A percentile compares a stretch with the other conserved stretches of the same genome.
Evolutionary conservation across 805 yeast genomes (phyloP).

Genomic region (Scheffersomyces stipitis): DNA sequence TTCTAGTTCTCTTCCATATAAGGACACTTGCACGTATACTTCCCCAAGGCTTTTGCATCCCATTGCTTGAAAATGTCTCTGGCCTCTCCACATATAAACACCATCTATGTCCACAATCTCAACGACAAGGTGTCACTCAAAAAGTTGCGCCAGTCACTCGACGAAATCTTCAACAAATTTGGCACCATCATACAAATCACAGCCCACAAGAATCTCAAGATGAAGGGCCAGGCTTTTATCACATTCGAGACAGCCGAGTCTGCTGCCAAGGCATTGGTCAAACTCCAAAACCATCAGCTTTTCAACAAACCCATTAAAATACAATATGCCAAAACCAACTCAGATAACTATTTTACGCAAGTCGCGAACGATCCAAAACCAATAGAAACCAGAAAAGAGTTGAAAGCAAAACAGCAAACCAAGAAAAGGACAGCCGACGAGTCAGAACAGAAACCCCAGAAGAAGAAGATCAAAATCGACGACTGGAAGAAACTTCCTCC

Average conservation of each 20-base stretch:
- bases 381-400: slow-evolving; percentile 20
- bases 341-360: slow-evolving; percentile 35
- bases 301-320: slow-evolving; percentile 51
- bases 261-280: slow-evolving; percentile 48
- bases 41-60: too few species aligned
- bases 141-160: slow-evolving; percentile 47
- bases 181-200: slow-evolving; percentile 52
- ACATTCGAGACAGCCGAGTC: slow-evolving; percentile 45
- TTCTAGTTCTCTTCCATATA: too few species aligned
- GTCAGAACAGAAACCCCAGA: slow-evolving; percentile 10
- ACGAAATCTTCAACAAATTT: slow-evolving; percentile 40
- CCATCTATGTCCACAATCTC: slow-evolving; percentile 67
- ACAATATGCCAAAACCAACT: slow-evolving; percentile 40
- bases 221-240: slow-evolving; percentile 84
- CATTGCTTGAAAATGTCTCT: slow-evolving; percentile 2
- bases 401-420: slow-evolving; percentile 14
- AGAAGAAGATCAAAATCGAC: slow-evolving; percentile 7
- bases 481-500: slow-evolving; percentile 54
- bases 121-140: slow-evolving; percentile 65
- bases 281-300: slow-evolving; percentile 39
- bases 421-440: slow-evolving; percentile 3
- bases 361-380: slow-evolving; percentile 16
- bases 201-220: slow-evolving; percentile 58
- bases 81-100: too few species aligned
- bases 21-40: too few species aligned